Percentiles rank a stretch among this genome's conserved stretches.
Conservation (phyloP, 305 asterid genomes). For the Fraxinus sp. region DNA sequence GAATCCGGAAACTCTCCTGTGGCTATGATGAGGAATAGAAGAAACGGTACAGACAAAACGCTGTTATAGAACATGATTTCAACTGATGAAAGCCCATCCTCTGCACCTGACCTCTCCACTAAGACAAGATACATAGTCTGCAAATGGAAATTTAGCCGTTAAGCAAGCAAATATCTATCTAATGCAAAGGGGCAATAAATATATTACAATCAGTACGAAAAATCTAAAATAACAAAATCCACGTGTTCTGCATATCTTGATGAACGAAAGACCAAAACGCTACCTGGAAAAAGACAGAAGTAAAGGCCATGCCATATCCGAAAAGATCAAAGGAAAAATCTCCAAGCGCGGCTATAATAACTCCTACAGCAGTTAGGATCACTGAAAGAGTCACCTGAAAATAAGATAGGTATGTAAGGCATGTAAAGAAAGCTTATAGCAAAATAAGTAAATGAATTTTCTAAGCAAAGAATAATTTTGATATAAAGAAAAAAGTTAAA, state of each 20-base stretch:
- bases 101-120: constrained; percentile 96
- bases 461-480: background rate
- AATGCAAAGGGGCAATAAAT: background rate
- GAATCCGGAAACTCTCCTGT: constrained; percentile 93
- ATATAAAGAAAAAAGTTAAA: background rate
- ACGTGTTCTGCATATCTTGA: background rate
- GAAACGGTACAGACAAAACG: constrained; percentile 77
- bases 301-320: constrained; percentile 85
- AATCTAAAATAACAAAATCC: background rate
- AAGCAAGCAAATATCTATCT: constrained; percentile 14
- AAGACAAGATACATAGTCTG: constrained; percentile 97
- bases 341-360: constrained; percentile 87
- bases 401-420: constrained; percentile 6
- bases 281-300: constrained; percentile 95
- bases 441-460: background rate
- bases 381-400: constrained; percentile 88
- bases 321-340: constrained; percentile 93
- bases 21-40: constrained; percentile 73
- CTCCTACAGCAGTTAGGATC: constrained; percentile 83
- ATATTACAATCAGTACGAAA: background rate
- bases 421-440: background rate
- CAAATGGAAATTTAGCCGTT: constrained; percentile 12
- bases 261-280: constrained; percentile 17
- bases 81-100: constrained; percentile 86
- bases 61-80: constrained; percentile 94